Evolutionary conservation across 129 eudicot genomes (phyloP).

Genomic region (Rutidosis leptorrhynchoides): DNA sequence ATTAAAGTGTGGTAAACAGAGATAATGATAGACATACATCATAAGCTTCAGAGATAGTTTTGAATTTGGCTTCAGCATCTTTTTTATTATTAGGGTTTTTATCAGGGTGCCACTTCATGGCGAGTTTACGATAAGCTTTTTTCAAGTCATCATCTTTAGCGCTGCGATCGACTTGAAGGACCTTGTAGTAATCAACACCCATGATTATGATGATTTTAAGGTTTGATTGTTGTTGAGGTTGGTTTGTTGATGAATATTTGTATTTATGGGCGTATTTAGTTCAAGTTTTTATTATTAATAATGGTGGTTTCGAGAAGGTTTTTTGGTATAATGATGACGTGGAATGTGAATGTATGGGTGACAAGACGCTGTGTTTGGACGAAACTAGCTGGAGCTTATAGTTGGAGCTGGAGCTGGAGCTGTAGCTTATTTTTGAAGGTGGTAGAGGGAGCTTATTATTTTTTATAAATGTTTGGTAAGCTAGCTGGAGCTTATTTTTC

Average conservation of each 20-base stretch:
- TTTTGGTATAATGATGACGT: neutral
- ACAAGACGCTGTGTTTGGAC: too few relatives aligned
- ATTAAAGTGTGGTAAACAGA: neutral
- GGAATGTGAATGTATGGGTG: neutral
- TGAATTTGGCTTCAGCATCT: slow-evolving; percentile 91
- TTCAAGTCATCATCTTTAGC: slow-evolving; percentile 75
- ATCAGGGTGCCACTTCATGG: slow-evolving; percentile 91
- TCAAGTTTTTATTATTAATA: neutral
- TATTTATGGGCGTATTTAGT: neutral
- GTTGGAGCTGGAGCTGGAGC: too few relatives aligned
- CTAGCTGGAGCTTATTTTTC: too few relatives aligned
- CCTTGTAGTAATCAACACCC: slow-evolving; percentile 41
- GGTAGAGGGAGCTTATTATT: too few relatives aligned
- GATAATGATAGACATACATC: slow-evolving; percentile 38
- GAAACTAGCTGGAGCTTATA: too few relatives aligned
- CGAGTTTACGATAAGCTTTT: slow-evolving; percentile 80
- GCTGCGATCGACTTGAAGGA: slow-evolving; percentile 58
- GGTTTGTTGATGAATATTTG: neutral
- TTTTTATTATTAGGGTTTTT: slow-evolving; percentile 86
- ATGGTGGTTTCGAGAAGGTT: neutral
- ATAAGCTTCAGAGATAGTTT: slow-evolving; percentile 85
- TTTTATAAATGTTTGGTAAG: too few relatives aligned
- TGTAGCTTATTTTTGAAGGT: too few relatives aligned
- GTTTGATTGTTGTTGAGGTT: neutral
- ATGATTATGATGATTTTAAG: neutral